phyloP scores from a whole-genome alignment of 2,329 filamentous ascomycete genomes.

The Talaromyces sp. region DNA sequence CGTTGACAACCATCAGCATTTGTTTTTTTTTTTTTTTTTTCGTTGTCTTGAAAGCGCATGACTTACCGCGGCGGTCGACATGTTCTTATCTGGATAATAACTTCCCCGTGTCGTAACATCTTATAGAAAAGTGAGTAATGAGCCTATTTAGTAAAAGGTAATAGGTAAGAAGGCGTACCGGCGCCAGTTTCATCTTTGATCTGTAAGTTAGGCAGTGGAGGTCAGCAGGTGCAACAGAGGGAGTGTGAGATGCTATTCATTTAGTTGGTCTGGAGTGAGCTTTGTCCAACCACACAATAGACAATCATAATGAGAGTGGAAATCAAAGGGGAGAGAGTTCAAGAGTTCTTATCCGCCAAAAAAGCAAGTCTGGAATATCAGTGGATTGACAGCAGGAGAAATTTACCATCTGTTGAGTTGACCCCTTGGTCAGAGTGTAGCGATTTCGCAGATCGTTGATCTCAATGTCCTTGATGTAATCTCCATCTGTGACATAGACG shows the following conservation, averaged over 20 bases:
- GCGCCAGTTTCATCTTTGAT: slow-evolving; percentile 99
- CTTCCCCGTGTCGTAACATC: slow-evolving; percentile 98
- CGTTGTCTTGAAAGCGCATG: not conserved
- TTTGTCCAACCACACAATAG: slow-evolving; percentile 63
- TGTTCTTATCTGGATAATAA: slow-evolving; percentile 96
- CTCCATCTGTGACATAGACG: slow-evolving; percentile 92
- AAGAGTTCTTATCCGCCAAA: slow-evolving; percentile 38
- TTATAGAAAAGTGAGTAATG: slow-evolving; percentile 65
- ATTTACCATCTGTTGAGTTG: slow-evolving; percentile 99
- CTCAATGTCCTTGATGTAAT: slow-evolving; percentile 98
- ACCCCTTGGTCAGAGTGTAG: slow-evolving; percentile 94
- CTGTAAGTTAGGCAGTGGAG: slow-evolving; percentile 83
- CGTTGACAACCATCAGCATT: slow-evolving; percentile 7
- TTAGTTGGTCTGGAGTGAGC: slow-evolving; percentile 65
- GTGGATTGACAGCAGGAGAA: slow-evolving; percentile 69
- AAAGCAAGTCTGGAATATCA: slow-evolving; percentile 60
- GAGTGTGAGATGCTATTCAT: slow-evolving; percentile 60
- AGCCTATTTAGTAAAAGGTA: slow-evolving; percentile 57
- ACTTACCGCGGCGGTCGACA: slow-evolving; percentile 90
- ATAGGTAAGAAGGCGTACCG: slow-evolving; percentile 73
- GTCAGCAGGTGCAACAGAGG: slow-evolving; percentile 94
- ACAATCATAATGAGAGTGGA: slow-evolving; percentile 40
- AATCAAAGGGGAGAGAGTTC: slow-evolving; percentile 30
- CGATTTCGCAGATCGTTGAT: slow-evolving; percentile 97
- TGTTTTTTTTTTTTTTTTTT: not conserved